Evolutionary conservation across 257 asterid genomes (phyloP).

Genomic region (Scutellaria baicalensis): DNA sequence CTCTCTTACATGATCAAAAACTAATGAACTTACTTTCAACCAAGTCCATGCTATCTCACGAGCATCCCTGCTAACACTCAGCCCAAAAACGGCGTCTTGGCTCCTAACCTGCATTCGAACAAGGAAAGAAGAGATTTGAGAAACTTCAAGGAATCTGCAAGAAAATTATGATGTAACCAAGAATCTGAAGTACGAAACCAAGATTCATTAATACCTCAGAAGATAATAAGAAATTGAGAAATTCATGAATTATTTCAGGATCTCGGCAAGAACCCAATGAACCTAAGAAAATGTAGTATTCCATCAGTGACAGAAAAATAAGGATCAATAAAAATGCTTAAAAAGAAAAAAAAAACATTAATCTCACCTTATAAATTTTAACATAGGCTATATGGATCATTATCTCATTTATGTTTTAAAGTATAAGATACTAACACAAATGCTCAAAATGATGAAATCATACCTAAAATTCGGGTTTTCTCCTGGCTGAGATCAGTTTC

Average conservation of each 20-base stretch:
- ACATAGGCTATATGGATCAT: too few relatives aligned
- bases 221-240: conserved; percentile 66
- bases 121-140: neutral
- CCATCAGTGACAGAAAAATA: conserved; percentile 12
- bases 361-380: too few relatives aligned
- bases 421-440: too few relatives aligned
- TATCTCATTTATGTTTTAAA: too few relatives aligned
- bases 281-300: conserved; percentile 34
- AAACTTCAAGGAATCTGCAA: neutral
- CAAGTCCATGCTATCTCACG: conserved; percentile 82
- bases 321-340: neutral
- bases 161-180: neutral
- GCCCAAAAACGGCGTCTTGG: conserved; percentile 84
- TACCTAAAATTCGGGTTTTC: conserved; percentile 83
- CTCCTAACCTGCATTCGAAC: conserved; percentile 64
- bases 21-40: conserved; percentile 58
- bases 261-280: conserved; percentile 63
- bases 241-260: conserved; percentile 67
- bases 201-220: conserved; percentile 48
- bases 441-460: neutral
- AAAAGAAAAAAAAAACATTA: too few relatives aligned
- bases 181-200: neutral
- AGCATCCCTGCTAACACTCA: conserved; percentile 62
- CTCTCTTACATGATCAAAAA: neutral
- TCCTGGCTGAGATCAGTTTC: conserved; percentile 98